A percentile compares a stretch with the other conserved stretches of the same genome.
These are phyloP conservation scores for Penicillium angulare DNA, from an alignment of 495 filamentous ascomycete genomes.

Conservation along the genomic window DNA sequence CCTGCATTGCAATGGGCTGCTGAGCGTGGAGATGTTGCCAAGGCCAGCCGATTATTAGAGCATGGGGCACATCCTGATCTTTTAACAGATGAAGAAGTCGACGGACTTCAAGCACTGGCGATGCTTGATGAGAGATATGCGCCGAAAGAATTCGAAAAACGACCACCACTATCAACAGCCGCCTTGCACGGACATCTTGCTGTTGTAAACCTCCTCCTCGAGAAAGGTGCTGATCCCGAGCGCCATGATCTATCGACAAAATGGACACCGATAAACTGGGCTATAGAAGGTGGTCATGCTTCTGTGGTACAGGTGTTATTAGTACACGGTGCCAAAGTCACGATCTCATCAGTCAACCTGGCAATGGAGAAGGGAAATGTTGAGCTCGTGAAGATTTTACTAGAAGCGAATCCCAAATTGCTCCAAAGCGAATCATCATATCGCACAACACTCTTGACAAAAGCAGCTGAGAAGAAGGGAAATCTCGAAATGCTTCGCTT, in stretches of 20 bases:
- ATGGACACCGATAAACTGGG: background rate
- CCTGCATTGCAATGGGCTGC: background rate
- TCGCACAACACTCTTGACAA: background rate
- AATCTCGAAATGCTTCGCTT: background rate
- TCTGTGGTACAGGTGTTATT: background rate
- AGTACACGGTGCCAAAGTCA: background rate
- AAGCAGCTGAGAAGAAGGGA: background rate
- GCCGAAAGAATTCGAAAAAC: background rate
- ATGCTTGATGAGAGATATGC: background rate
- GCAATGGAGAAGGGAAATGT: background rate
- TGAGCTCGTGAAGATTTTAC: background rate
- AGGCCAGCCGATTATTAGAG: background rate
- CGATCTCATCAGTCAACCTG: background rate
- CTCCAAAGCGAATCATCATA: background rate
- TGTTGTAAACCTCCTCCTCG: background rate
- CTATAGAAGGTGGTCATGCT: background rate
- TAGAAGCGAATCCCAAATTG: background rate
- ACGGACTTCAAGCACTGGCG: background rate
- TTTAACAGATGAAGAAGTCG: background rate
- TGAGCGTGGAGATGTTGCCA: background rate
- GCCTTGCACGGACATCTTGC: background rate
- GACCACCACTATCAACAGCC: background rate
- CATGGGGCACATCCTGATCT: background rate
- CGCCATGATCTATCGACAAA: background rate
- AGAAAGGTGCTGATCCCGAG: background rate